Conservation (phyloP, 2,329 filamentous ascomycete species). For the Penicillium sp. region DNA sequence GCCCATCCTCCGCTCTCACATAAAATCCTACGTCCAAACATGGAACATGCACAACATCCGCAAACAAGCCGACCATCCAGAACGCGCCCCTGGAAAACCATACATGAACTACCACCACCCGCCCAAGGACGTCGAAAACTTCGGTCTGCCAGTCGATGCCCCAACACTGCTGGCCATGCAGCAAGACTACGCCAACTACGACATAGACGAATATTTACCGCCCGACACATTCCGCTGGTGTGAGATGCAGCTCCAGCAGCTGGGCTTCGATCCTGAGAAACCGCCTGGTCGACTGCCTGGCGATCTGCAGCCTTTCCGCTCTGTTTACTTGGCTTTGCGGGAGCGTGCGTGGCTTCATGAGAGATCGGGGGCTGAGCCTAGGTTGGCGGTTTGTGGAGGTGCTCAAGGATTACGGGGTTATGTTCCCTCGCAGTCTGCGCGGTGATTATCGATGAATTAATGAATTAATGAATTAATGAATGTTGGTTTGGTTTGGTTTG, state of each 20-base stretch:
- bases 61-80: conserved; percentile 7
- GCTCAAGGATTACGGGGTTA: conserved; percentile 2
- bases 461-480: conserved; percentile 6
- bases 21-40: conserved; percentile 8
- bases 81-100: conserved; percentile 7
- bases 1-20: conserved; percentile 5
- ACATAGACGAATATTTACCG: conserved; percentile 12
- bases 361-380: neutral
- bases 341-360: conserved; percentile 9
- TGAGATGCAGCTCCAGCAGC: conserved; percentile 6
- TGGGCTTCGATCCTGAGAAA: conserved; percentile 9
- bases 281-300: conserved; percentile 4
- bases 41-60: conserved; percentile 15
- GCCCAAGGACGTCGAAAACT: conserved; percentile 11
- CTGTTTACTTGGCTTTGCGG: conserved; percentile 6
- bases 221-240: conserved; percentile 7
- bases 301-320: conserved; percentile 8
- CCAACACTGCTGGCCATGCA: conserved; percentile 3
- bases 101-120: conserved; percentile 15
- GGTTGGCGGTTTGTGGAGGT: conserved; percentile 1
- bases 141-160: conserved; percentile 4
- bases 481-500: too few relatives aligned
- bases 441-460: neutral
- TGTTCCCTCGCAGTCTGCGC: neutral
- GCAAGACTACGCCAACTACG: neutral